These are phyloP conservation scores for Nakazawaea ernobii DNA, from an alignment of 805 yeast genomes.

Conservation along the genomic window DNA sequence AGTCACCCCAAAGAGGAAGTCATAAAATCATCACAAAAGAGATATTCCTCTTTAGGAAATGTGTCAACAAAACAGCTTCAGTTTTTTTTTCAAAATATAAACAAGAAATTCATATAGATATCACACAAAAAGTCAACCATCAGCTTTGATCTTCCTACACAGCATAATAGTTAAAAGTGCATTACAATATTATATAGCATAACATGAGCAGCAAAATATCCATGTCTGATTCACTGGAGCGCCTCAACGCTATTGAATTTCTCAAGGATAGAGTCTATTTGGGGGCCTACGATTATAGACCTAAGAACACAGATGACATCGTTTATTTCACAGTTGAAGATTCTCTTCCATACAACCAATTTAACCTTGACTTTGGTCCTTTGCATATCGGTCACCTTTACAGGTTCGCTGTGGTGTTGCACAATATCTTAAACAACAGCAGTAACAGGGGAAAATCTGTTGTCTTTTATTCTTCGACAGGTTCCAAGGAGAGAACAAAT, in stretches of 20 bases:
- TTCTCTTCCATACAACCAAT: conserved; percentile 86
- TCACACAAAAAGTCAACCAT: background rate
- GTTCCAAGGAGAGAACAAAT: conserved; percentile 79
- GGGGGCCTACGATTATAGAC: conserved; percentile 80
- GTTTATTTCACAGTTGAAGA: conserved; percentile 93
- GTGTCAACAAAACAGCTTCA: background rate
- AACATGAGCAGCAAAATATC: background rate
- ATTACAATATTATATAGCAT: background rate
- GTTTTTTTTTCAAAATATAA: conserved; percentile 2
- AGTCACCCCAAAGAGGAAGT: background rate
- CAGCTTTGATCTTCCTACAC: too few relatives aligned
- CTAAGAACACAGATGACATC: conserved; percentile 66
- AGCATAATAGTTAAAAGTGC: too few relatives aligned
- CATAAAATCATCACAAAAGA: background rate
- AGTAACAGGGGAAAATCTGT: conserved; percentile 82
- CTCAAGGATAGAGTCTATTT: conserved; percentile 69
- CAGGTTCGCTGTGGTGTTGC: conserved; percentile 91
- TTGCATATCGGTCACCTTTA: conserved; percentile 88
- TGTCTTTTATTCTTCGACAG: conserved; percentile 81
- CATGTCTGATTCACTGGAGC: conserved; percentile 7
- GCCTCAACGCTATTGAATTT: conserved; percentile 29
- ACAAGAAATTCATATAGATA: conserved; percentile 3
- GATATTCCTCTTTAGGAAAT: conserved; percentile 6
- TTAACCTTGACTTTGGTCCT: conserved; percentile 96
- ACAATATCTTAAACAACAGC: conserved; percentile 83